Percentiles rank a stretch among this genome's conserved stretches.
phyloP scores from a whole-genome alignment of 768 basidiomycete species.

The Serendipita sp. region DNA sequence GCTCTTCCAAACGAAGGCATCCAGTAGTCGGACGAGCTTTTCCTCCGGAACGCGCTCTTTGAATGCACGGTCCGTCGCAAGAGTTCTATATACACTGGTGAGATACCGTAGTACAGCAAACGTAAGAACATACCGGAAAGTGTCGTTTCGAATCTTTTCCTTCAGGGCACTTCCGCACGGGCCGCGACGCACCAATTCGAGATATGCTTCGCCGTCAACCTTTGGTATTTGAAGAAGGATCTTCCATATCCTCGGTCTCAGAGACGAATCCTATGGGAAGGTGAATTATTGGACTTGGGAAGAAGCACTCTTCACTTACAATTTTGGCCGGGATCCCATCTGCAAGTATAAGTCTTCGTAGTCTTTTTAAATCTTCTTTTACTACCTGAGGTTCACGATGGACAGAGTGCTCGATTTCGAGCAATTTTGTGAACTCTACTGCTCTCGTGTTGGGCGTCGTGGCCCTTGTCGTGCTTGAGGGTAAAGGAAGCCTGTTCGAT shows the following conservation, averaged over 20 bases:
- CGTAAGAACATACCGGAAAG: conserved; percentile 53
- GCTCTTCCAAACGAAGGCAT: conserved; percentile 96
- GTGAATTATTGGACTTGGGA: background rate
- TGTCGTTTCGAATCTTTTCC: conserved; percentile 92
- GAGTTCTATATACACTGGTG: conserved; percentile 36
- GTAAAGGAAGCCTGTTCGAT: background rate
- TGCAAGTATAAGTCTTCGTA: conserved; percentile 74
- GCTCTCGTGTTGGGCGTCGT: conserved; percentile 19
- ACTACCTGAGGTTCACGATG: conserved; percentile 46
- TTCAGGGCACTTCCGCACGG: conserved; percentile 57
- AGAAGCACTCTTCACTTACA: conserved; percentile 24
- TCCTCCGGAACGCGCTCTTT: conserved; percentile 94
- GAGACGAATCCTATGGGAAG: conserved; percentile 47
- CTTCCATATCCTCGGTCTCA: conserved; percentile 91
- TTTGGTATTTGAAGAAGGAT: conserved; percentile 73
- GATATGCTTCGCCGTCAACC: conserved; percentile 57
- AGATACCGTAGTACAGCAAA: background rate
- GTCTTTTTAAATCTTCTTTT: conserved; percentile 72
- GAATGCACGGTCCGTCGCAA: conserved; percentile 95
- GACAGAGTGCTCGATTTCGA: conserved; percentile 52
- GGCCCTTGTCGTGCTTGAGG: background rate
- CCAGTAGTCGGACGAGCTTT: conserved; percentile 89
- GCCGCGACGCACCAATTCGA: conserved; percentile 65
- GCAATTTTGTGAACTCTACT: conserved; percentile 67
- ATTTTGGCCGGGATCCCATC: conserved; percentile 72